Conservation (phyloP, 2,329 filamentous ascomycete species). For the Alternaria gaisen region DNA sequence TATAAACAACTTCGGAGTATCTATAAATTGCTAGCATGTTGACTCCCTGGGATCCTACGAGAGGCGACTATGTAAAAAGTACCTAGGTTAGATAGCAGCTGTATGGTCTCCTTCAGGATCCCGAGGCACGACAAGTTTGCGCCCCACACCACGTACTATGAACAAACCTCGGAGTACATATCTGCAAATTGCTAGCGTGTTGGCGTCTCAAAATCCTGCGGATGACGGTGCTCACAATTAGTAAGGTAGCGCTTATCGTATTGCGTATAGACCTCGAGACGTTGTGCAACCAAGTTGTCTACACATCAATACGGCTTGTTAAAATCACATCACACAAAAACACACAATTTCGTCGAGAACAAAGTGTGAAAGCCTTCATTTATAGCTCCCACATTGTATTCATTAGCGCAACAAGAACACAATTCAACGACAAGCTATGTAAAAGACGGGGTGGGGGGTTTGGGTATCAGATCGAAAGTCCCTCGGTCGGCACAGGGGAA, state of each 20-base stretch:
- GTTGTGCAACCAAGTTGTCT: too few relatives aligned
- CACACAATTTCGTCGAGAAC: constrained; percentile 1
- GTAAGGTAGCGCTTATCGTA: background rate
- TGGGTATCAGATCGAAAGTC: constrained; percentile 44
- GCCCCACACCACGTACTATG: background rate
- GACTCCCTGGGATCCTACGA: background rate
- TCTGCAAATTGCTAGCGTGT: background rate
- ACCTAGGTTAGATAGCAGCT: background rate
- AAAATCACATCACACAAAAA: background rate
- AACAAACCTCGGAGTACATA: background rate
- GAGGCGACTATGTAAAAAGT: background rate
- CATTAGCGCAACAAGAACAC: constrained; percentile 9
- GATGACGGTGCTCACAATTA: background rate
- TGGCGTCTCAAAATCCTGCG: background rate
- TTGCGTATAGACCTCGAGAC: background rate
- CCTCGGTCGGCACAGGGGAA: constrained; percentile 21
- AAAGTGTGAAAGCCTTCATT: background rate
- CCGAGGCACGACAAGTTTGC: background rate
- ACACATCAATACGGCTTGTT: background rate
- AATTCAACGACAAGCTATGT: constrained; percentile 17
- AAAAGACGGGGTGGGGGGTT: constrained; percentile 16
- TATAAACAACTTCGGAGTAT: background rate
- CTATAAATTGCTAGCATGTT: background rate
- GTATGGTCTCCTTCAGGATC: background rate
- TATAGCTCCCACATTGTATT: constrained; percentile 10